phyloP scores from a whole-genome alignment of 169 alveolate species.

The Plasmodium knowlesi region DNA sequence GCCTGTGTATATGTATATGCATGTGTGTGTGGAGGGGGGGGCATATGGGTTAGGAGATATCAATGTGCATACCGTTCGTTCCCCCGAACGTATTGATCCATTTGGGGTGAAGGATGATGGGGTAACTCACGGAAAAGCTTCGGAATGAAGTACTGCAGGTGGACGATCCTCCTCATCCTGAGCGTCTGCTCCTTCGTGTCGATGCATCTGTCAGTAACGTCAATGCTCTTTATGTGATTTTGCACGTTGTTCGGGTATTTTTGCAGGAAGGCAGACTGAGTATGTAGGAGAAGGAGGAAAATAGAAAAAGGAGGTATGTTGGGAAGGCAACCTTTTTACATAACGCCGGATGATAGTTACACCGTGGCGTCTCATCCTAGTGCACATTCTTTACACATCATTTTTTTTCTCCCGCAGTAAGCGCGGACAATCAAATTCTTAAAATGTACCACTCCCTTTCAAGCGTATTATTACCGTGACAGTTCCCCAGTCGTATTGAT shows the following conservation, averaged over 20 bases:
- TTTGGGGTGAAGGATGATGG: background rate
- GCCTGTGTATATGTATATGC: background rate
- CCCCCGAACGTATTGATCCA: background rate
- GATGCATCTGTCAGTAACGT: conserved; percentile 31
- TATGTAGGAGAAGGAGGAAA: background rate
- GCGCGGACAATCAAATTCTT: background rate
- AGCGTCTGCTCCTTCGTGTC: conserved; percentile 25
- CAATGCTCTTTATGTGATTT: conserved; percentile 24
- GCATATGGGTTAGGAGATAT: background rate
- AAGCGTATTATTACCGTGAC: conserved; percentile 22
- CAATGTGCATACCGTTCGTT: background rate
- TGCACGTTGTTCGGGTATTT: conserved; percentile 46
- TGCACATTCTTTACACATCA: background rate
- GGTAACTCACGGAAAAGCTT: conserved; percentile 14
- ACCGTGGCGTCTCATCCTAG: background rate
- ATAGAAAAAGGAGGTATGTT: background rate
- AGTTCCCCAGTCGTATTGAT: conserved; percentile 55
- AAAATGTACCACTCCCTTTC: background rate
- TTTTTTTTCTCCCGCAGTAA: background rate
- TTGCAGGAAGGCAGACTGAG: conserved; percentile 32
- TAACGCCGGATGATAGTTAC: no score
- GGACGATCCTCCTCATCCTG: conserved; percentile 13
- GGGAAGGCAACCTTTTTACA: background rate
- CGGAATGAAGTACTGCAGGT: conserved; percentile 46
- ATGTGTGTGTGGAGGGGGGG: background rate